Evolutionary conservation across 768 basidiomycete genomes (phyloP).

Genomic region (Obba rivulosa): DNA sequence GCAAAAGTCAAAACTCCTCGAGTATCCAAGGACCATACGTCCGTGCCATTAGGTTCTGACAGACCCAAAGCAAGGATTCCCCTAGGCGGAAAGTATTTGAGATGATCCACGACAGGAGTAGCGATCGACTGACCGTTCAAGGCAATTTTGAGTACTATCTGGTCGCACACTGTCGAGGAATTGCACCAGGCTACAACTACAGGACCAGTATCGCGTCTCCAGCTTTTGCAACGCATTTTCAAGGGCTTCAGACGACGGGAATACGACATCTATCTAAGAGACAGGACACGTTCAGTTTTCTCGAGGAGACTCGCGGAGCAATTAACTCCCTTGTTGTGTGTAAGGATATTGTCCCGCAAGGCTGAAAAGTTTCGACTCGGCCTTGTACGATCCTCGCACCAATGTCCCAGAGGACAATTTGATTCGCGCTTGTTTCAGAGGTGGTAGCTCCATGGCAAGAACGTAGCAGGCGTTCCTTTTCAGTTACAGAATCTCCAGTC

Average conservation of each 20-base stretch:
- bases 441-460: no score
- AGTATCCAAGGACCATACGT: slow-evolving; percentile 67
- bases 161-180: slow-evolving; percentile 33
- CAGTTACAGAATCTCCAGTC: no score
- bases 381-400: no score
- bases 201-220: slow-evolving; percentile 40
- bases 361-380: no score
- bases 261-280: slow-evolving; percentile 55
- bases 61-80: slow-evolving; percentile 13
- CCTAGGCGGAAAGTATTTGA: slow-evolving; percentile 4
- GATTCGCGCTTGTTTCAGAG: no score
- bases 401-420: no score
- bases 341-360: no score
- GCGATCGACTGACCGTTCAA: slow-evolving; percentile 21
- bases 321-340: no score
- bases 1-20: slow-evolving; percentile 55
- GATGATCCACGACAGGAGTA: background rate
- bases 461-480: no score
- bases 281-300: background rate
- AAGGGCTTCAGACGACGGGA: slow-evolving; percentile 40
- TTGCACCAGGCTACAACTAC: slow-evolving; percentile 37
- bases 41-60: slow-evolving; percentile 15
- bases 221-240: slow-evolving; percentile 37
- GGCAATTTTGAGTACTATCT: slow-evolving; percentile 19
- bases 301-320: background rate